Evolutionary conservation across 2,329 filamentous ascomycete genomes (phyloP), one percentile per base, ranked within the genome.

Genomic region (Thyridium curvatum): DNA sequence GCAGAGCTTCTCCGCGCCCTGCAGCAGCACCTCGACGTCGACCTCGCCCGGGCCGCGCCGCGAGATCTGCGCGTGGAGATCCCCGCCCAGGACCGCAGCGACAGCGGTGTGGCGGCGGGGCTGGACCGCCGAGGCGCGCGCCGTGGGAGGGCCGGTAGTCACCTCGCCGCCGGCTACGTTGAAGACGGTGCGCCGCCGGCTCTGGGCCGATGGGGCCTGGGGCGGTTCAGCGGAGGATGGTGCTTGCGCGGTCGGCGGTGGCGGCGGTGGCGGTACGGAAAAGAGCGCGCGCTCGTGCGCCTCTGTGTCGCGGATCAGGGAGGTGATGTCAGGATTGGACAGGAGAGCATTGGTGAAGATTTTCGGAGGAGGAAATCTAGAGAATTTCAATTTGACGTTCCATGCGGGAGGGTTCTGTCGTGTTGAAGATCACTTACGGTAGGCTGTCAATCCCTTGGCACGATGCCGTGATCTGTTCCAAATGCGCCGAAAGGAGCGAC

Each of bases 321-420:
- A 79, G 4, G 93, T 97, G 51, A 98, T 97, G 61, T 98, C 93
- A 61, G 90, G 83, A 49, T 82, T 82, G 41, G 84, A 82, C 35
- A 97, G 80, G 30, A 98, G 75, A 28, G 93, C 89, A 60, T 94
- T 96, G 50, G 90, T 93, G 66, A 97, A 98, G 55, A 93, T 89
- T 54, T 87, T 94, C n/a, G 91, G 87, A 2, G 79, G 79, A 31
- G 87, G 87, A 52, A 97, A 97, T 33, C 12, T 10, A 28, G 21
- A 21, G 13, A 16, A 7, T 32, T 32, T 42, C 37, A 38, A 31
- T 40, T 38, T 30, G 18, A 21, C 6, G 4, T 29, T 15, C 21
- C 2, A 34, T 28, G 28, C 12, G 9, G 17, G 32, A 14, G 12
- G 14, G n/a, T 17, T 18, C 17, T 30, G 26, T 26, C 21, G 21